Conservation (phyloP, 2,329 filamentous ascomycete genomes). For the Leptographium lundbergii region DNA sequence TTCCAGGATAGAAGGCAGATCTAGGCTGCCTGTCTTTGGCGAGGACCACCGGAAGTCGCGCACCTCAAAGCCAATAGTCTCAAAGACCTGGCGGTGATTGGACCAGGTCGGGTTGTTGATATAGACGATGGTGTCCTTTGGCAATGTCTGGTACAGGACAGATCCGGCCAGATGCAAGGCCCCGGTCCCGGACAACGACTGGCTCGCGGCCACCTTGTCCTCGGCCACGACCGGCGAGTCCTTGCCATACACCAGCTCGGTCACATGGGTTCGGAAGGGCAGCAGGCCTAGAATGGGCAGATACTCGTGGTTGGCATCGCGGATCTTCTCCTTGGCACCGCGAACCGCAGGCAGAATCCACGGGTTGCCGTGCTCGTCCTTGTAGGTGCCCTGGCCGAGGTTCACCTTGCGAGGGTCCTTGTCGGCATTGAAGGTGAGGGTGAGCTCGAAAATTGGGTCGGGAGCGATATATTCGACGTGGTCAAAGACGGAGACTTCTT, state of each 20-base stretch:
- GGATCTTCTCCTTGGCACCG: slow-evolving; percentile 80
- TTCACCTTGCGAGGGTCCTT: slow-evolving; percentile 17
- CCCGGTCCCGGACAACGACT: slow-evolving; percentile 94
- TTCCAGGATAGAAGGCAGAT: slow-evolving; percentile 76
- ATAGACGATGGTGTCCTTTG: slow-evolving; percentile 57
- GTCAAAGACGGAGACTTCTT: background rate
- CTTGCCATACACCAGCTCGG: slow-evolving; percentile 35
- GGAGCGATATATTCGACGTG: slow-evolving; percentile 1
- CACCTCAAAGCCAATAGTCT: slow-evolving; percentile 20
- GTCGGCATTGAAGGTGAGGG: slow-evolving; percentile 20
- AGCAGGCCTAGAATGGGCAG: slow-evolving; percentile 83
- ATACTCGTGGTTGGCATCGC: slow-evolving; percentile 92
- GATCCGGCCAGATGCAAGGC: slow-evolving; percentile 85
- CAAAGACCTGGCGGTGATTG: slow-evolving; percentile 95
- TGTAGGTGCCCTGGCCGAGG: slow-evolving; percentile 58
- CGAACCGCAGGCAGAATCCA: slow-evolving; percentile 85
- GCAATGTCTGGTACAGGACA: slow-evolving; percentile 81
- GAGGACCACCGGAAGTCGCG: slow-evolving; percentile 21
- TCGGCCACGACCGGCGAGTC: background rate
- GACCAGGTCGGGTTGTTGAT: slow-evolving; percentile 94
- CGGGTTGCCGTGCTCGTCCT: slow-evolving; percentile 87
- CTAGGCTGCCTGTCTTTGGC: slow-evolving; percentile 58
- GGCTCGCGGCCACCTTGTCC: slow-evolving; percentile 35
- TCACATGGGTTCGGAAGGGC: slow-evolving; percentile 70
- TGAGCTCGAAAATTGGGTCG: slow-evolving; percentile 21